Conservation (phyloP, 768 basidiomycete genomes). For the Xerocomus spinulosus region DNA sequence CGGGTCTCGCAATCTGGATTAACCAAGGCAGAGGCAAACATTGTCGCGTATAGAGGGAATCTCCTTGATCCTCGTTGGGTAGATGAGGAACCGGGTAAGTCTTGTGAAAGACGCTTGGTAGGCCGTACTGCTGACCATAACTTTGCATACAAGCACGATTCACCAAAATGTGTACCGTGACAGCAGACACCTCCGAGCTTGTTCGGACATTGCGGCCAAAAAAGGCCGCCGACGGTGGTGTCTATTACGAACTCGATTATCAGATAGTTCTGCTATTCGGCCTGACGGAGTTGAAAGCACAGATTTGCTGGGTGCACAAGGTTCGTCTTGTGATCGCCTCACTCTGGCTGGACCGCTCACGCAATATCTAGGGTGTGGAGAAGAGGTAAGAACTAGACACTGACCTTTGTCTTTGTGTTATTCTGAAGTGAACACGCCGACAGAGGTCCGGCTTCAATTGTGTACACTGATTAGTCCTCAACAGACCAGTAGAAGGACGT, state of each 20-base stretch:
- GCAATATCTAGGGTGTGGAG: not conserved
- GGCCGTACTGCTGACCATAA: not conserved
- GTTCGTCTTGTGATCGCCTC: constrained; percentile 1
- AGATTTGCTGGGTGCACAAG: constrained; percentile 40
- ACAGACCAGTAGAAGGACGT: no score
- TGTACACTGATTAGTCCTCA: constrained; percentile 1
- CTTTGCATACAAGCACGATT: constrained; percentile 3
- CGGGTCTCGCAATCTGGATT: not conserved
- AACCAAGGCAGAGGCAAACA: not conserved
- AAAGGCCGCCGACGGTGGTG: not conserved
- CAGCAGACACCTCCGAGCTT: constrained; percentile 8
- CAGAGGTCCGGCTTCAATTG: constrained; percentile 6
- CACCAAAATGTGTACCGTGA: constrained; percentile 9
- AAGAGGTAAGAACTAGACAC: constrained; percentile 5
- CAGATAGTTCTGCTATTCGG: constrained; percentile 40
- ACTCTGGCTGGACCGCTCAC: not conserved
- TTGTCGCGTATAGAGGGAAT: not conserved
- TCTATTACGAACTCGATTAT: constrained; percentile 20
- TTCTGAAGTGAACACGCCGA: not conserved
- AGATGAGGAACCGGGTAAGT: not conserved
- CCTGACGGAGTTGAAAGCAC: constrained; percentile 42
- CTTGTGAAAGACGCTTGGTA: not conserved
- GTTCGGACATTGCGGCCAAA: not conserved
- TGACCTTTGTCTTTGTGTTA: not conserved
- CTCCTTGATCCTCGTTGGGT: not conserved